phyloP scores from a whole-genome alignment of 768 basidiomycete genomes.

The Kwoniella shandongensis region DNA sequence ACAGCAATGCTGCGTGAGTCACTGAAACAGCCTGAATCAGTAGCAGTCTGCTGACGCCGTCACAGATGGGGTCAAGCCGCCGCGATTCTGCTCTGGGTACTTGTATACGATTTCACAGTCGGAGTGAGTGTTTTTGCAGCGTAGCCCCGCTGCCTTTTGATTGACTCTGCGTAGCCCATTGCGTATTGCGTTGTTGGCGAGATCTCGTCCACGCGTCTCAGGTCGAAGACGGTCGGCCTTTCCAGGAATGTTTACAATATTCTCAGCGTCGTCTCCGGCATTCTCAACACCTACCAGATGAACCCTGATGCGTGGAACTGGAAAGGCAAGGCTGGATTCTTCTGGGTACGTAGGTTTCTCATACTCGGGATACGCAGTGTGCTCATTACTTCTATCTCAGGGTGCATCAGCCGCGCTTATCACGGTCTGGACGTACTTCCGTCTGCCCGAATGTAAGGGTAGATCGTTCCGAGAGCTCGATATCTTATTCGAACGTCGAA shows the following conservation, averaged over 20 bases:
- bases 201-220: slow-evolving; percentile 42
- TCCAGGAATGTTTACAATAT: slow-evolving; percentile 11
- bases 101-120: slow-evolving; percentile 31
- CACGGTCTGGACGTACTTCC: no score
- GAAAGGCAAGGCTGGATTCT: slow-evolving; percentile 13
- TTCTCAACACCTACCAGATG: slow-evolving; percentile 15
- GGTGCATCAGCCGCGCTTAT: no score
- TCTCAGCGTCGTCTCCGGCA: slow-evolving; percentile 24
- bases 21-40: no score
- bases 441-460: no score
- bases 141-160: no score
- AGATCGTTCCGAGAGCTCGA: slow-evolving; percentile 47
- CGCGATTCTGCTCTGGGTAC: slow-evolving; percentile 24
- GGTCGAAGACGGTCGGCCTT: slow-evolving; percentile 37
- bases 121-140: slow-evolving; percentile 13
- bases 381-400: no score
- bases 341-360: no score
- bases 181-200: no score
- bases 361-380: no score
- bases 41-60: no score
- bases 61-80: slow-evolving; percentile 19
- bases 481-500: slow-evolving; percentile 47
- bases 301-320: slow-evolving; percentile 1
- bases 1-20: no score
- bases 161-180: no score